Percentiles rank a stretch among this genome's conserved stretches.
phyloP scores from a whole-genome alignment of 1,284 basidiomycete genomes.

The Grifola frondosa region DNA sequence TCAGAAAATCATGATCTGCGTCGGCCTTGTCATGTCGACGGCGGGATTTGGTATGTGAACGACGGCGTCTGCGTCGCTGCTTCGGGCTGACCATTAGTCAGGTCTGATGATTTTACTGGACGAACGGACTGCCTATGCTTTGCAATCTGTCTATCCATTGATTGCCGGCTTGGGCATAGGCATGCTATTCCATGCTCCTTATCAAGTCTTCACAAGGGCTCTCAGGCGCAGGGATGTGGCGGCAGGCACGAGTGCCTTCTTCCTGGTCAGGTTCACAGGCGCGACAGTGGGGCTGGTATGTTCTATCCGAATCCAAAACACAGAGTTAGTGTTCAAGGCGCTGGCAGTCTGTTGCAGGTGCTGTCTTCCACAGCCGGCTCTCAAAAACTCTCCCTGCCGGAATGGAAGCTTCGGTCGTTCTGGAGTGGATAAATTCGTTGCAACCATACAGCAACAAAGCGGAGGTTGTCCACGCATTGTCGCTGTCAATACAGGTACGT shows the following conservation, averaged over 20 bases:
- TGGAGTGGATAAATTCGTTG: conserved; percentile 48
- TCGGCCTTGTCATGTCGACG: conserved; percentile 61
- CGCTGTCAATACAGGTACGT: conserved; percentile 34
- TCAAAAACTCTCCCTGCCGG: conserved; percentile 47
- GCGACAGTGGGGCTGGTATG: conserved; percentile 75
- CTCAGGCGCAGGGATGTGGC: conserved; percentile 65
- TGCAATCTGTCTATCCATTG: conserved; percentile 58
- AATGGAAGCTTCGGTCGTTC: conserved; percentile 53
- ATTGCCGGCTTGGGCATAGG: conserved; percentile 76
- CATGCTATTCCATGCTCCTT: conserved; percentile 79
- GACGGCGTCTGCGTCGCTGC: conserved; percentile 14
- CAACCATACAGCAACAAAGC: conserved; percentile 38
- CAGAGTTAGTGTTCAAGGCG: too few species aligned
- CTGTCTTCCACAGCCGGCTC: conserved; percentile 62
- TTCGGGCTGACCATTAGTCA: conserved; percentile 29
- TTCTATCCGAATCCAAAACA: conserved; percentile 5
- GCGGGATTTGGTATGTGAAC: conserved; percentile 69
- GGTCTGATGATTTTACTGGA: conserved; percentile 65
- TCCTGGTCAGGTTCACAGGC: conserved; percentile 80
- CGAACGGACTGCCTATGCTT: conserved; percentile 43
- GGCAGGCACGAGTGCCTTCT: conserved; percentile 80
- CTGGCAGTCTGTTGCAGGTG: conserved; percentile 68
- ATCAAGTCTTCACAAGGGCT: conserved; percentile 69
- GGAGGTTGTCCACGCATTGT: conserved; percentile 27
- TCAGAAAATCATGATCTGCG: conserved; percentile 61